Evolutionary conservation across 2,329 filamentous ascomycete genomes (phyloP).

Genomic region (Aureobasidium lini): DNA sequence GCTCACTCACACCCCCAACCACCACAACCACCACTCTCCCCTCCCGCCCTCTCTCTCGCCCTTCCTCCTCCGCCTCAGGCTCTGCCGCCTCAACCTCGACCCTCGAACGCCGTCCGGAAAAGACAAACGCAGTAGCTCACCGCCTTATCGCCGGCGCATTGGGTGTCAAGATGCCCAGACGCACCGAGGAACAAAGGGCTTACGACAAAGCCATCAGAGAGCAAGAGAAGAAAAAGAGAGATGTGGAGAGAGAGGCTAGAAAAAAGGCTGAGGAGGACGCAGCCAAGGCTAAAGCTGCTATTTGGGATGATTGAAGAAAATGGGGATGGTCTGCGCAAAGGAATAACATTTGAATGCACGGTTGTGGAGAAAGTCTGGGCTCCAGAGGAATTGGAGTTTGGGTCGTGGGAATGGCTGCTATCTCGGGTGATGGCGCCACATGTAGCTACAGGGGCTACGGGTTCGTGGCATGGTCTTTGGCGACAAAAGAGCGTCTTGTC

Average conservation of each 20-base stretch:
- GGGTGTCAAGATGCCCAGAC: slow-evolving; percentile 70
- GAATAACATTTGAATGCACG: too few relatives aligned
- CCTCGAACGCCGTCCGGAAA: slow-evolving; percentile 59
- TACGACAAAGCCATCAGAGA: slow-evolving; percentile 78
- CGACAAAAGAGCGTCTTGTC: too few relatives aligned
- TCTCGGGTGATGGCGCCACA: too few relatives aligned
- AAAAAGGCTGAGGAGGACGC: slow-evolving; percentile 54
- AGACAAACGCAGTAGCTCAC: slow-evolving; percentile 84
- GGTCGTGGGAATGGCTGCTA: too few relatives aligned
- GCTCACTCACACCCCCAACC: neutral
- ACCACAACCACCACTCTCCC: slow-evolving; percentile 13
- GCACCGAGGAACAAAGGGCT: slow-evolving; percentile 80
- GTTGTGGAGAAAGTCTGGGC: too few relatives aligned
- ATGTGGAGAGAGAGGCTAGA: slow-evolving; percentile 63
- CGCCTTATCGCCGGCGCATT: slow-evolving; percentile 84
- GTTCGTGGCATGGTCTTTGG: too few relatives aligned
- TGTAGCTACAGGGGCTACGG: too few relatives aligned
- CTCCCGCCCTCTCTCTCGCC: slow-evolving; percentile 42
- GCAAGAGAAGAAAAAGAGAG: slow-evolving; percentile 71
- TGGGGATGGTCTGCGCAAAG: neutral
- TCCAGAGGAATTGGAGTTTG: too few relatives aligned
- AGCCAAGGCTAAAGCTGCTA: slow-evolving; percentile 69
- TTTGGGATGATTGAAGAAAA: slow-evolving; percentile 63
- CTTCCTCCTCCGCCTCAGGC: slow-evolving; percentile 30
- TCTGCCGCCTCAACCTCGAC: slow-evolving; percentile 48